phyloP scores from a whole-genome alignment of 2,329 filamentous ascomycete genomes.

The Pyrenochaeta sp. region DNA sequence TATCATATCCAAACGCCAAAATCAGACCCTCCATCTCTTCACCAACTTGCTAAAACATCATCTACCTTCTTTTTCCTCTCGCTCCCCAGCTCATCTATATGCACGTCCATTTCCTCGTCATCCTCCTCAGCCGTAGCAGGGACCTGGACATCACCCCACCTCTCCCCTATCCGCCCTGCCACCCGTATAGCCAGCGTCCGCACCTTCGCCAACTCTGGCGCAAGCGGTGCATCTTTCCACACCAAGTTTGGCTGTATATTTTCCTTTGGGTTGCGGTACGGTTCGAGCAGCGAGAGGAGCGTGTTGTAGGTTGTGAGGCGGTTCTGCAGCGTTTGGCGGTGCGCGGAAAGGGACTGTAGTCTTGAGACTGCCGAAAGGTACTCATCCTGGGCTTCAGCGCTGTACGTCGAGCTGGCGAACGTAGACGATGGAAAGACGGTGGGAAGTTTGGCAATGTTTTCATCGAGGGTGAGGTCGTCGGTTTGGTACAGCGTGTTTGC shows the following conservation, averaged over 20 bases:
- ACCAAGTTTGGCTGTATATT: conserved; percentile 71
- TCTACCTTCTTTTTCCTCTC: conserved; percentile 34
- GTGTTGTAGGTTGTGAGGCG: conserved; percentile 59
- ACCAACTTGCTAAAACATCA: conserved; percentile 37
- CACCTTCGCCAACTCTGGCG: conserved; percentile 72
- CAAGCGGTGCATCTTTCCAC: conserved; percentile 70
- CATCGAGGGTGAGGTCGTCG: conserved; percentile 46
- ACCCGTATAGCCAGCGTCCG: conserved; percentile 62
- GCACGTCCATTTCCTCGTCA: conserved; percentile 13
- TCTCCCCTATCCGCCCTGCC: conserved; percentile 44
- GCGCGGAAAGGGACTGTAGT: conserved; percentile 58
- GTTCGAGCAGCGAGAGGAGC: conserved; percentile 61
- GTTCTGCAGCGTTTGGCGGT: conserved; percentile 59
- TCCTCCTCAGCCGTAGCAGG: conserved; percentile 38
- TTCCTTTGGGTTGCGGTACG: conserved; percentile 59
- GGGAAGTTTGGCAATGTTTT: conserved; percentile 44
- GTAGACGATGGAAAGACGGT: conserved; percentile 29
- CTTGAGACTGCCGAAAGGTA: conserved; percentile 53
- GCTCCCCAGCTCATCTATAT: conserved; percentile 26
- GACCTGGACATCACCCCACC: conserved; percentile 37
- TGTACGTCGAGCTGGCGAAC: conserved; percentile 12
- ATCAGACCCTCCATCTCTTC: neutral
- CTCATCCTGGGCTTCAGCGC: conserved; percentile 35
- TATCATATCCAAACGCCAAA: conserved; percentile 21
- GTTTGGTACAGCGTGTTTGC: conserved; percentile 38